A percentile compares a stretch with the other conserved stretches of the same genome.
phyloP scores from a whole-genome alignment of 1,284 basidiomycete genomes.

The Ustilago shanxiensis region DNA sequence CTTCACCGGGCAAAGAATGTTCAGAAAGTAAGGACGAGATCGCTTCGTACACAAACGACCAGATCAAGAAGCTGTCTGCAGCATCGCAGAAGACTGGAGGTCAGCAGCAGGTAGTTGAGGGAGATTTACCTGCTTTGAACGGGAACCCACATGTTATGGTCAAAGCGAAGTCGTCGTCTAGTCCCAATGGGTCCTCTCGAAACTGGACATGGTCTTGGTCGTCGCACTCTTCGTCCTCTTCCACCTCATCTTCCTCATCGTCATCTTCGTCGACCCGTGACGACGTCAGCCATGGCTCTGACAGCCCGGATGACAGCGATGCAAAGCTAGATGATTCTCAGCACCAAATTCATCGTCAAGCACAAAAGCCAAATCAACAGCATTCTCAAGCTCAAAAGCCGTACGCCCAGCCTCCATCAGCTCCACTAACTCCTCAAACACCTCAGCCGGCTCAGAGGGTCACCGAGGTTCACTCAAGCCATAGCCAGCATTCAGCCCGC shows the following conservation, averaged over 20 bases:
- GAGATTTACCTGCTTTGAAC: background rate
- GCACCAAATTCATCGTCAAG: background rate
- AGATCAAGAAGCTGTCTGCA: conserved; percentile 21
- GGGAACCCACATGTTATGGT: conserved; percentile 18
- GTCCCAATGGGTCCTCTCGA: conserved; percentile 11
- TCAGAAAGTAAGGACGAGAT: background rate
- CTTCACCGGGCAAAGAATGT: background rate
- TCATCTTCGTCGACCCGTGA: conserved; percentile 6
- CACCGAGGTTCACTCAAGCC: conserved; percentile 7
- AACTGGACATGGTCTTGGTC: conserved; percentile 44
- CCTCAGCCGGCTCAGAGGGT: background rate
- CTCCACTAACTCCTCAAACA: background rate
- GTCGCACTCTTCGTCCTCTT: conserved; percentile 27
- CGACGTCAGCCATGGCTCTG: background rate
- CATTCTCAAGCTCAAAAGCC: background rate
- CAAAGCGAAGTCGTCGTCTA: conserved; percentile 15
- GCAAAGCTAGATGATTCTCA: background rate
- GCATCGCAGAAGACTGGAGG: conserved; percentile 22
- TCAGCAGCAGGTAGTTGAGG: background rate
- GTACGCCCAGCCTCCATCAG: background rate
- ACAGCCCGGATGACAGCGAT: background rate
- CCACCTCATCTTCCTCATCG: too few relatives aligned
- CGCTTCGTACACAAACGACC: conserved; percentile 5
- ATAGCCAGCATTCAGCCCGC: background rate
- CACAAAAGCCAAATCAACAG: background rate